Percentiles rank a stretch among this genome's conserved stretches.
These are phyloP conservation scores for Cylindrotheca fusiformis DNA, from an alignment of 108 stramenopile species.

Conservation along the genomic window DNA sequence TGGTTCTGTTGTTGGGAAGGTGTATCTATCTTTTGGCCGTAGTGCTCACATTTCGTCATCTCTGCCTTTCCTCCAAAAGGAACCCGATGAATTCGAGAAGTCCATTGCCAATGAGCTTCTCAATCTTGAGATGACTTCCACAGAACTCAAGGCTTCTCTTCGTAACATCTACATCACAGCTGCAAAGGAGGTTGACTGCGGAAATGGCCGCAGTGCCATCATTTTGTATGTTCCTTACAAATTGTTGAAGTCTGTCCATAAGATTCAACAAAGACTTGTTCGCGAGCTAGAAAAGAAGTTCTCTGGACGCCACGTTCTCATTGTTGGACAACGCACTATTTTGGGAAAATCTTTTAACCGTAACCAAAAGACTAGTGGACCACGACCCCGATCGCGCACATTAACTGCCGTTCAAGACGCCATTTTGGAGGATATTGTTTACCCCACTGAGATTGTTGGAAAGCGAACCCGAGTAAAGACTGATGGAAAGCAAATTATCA, in stretches of 20 bases:
- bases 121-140: constrained; percentile 93
- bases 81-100: constrained; percentile 97
- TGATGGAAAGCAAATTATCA: constrained; percentile 95
- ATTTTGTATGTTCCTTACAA: constrained; percentile 97
- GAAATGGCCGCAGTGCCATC: constrained; percentile 91
- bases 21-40: too few species aligned
- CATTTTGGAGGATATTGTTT: constrained; percentile 98
- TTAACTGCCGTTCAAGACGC: constrained; percentile 98
- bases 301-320: constrained; percentile 94
- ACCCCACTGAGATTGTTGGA: constrained; percentile 99
- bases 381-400: constrained; percentile 96
- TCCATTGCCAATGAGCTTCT: constrained; percentile 96
- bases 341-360: constrained; percentile 93
- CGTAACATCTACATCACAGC: constrained; percentile 95
- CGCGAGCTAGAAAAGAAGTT: constrained; percentile 99
- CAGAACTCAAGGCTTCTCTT: constrained; percentile 86
- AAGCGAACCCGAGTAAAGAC: constrained; percentile 98
- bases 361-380: constrained; percentile 86
- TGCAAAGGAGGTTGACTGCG: constrained; percentile 96
- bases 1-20: too few species aligned
- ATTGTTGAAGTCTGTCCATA: constrained; percentile 92
- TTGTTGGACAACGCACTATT: constrained; percentile 98
- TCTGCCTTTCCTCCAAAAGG: constrained; percentile 37
- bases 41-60: too few species aligned
- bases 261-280: constrained; percentile 95